A percentile compares a stretch with the other conserved stretches of the same genome.
These are phyloP conservation scores for Cercospora janseana DNA, from an alignment of 2,329 filamentous ascomycete species.

Conservation along the genomic window DNA sequence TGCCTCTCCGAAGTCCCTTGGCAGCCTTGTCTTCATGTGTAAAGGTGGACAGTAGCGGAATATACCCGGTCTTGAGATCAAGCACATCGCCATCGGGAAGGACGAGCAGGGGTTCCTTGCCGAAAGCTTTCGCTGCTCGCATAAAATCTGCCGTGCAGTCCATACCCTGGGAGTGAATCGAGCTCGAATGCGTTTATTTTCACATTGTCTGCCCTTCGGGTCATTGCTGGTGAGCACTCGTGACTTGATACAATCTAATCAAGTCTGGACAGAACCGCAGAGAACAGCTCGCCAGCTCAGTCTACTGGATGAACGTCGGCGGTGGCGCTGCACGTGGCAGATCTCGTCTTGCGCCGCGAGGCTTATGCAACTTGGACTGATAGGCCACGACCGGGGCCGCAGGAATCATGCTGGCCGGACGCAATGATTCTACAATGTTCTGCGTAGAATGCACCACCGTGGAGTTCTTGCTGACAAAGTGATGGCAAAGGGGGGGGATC, in stretches of 20 bases:
- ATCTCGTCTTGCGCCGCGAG: not conserved
- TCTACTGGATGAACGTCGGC: constrained; percentile 1
- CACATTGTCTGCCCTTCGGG: too few species aligned
- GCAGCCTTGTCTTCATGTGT: constrained; percentile 12
- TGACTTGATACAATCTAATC: too few species aligned
- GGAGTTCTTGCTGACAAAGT: too few species aligned
- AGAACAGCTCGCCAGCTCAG: not conserved
- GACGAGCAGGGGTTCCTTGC: constrained; percentile 7
- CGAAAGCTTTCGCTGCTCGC: not conserved
- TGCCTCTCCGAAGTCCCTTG: constrained; percentile 10
- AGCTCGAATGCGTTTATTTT: not conserved
- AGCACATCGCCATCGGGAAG: constrained; percentile 4
- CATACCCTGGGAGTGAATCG: not conserved
- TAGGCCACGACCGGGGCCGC: too few species aligned
- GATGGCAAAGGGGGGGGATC: too few species aligned
- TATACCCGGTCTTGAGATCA: constrained; percentile 7
- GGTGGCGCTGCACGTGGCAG: not conserved
- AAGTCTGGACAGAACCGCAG: too few species aligned
- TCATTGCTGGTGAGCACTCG: too few species aligned
- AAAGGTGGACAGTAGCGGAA: constrained; percentile 12
- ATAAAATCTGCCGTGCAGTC: not conserved
- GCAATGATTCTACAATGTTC: too few species aligned
- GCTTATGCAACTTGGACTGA: too few species aligned
- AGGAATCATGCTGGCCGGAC: too few species aligned
- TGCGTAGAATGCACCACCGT: too few species aligned